These are phyloP conservation scores for Austroboletus olivaceoglutinosus DNA, from an alignment of 1,284 basidiomycete genomes.

Conservation along the genomic window DNA sequence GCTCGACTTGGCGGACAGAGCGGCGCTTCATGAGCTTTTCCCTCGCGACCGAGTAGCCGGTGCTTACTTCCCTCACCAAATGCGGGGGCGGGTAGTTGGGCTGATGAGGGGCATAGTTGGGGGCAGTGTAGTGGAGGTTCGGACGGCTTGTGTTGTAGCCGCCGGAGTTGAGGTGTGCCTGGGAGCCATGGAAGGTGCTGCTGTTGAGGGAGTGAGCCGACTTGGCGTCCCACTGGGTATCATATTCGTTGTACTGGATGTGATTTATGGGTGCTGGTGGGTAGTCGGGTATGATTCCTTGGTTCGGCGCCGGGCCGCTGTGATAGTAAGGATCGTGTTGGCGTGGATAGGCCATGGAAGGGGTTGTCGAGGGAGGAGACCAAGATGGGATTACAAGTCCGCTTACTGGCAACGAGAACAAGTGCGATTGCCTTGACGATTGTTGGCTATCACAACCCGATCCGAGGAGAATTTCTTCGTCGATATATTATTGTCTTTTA, in stretches of 20 bases:
- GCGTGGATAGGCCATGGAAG: constrained; percentile 56
- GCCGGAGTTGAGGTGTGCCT: constrained; percentile 62
- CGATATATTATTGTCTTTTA: too few relatives aligned
- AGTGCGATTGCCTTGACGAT: not conserved
- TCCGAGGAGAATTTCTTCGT: too few relatives aligned
- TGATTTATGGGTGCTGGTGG: constrained; percentile 24
- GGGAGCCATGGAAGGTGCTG: constrained; percentile 58
- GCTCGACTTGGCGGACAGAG: constrained; percentile 77
- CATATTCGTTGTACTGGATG: constrained; percentile 40
- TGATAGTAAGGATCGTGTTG: constrained; percentile 41
- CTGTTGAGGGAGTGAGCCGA: constrained; percentile 64
- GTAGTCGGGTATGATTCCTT: constrained; percentile 39
- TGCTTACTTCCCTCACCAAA: constrained; percentile 47
- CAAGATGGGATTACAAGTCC: not conserved
- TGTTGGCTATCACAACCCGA: too few relatives aligned
- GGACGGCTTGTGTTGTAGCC: constrained; percentile 59
- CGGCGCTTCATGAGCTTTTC: constrained; percentile 77
- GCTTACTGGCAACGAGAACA: not conserved
- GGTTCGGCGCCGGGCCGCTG: constrained; percentile 27
- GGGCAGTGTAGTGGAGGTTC: constrained; percentile 36
- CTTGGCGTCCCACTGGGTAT: constrained; percentile 60
- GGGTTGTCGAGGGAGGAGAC: too few relatives aligned
- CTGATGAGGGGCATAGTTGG: constrained; percentile 44
- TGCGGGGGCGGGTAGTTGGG: constrained; percentile 56
- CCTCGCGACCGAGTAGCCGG: constrained; percentile 65